Evolutionary conservation across 352 stramenopile species (phyloP), one percentile per base, ranked within the genome.

Genomic region (Phytopythium ostracodes): DNA sequence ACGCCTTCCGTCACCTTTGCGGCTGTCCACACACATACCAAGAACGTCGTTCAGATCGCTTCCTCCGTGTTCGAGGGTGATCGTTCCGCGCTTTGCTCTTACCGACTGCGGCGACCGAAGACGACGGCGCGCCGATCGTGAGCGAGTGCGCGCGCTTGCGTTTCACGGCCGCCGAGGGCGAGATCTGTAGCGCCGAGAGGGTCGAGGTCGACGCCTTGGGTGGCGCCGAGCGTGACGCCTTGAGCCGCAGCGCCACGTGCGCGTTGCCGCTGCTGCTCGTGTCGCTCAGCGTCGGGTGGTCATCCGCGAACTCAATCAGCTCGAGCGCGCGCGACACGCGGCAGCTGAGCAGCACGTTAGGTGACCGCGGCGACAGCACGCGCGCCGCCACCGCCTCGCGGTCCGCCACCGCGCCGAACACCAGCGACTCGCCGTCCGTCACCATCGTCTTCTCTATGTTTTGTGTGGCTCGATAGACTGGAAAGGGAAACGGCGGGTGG

Each of bases 141-240:
- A 79, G 75, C 59, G 69, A 85, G 49, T 75, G 77, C 59, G 81
- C 72, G 20, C 81, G 78, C 67, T 90, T 90, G 58, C 81, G 81
- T 71, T 87, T 88, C 35, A 75, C 61, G 17, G 70, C 62, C 44
- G 71, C 83, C 50, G 71, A 70, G 27, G 75, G 77, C 40, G 38
- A 51, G 22, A 49, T 52, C 46, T 52, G 36, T n/a, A 49, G 38
- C 54, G 36, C 38, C 33, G 54, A 22, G 14, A 29, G 25, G 18
- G 33, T 35, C 11, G 54, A 11, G 6, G 62, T n/a, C 54, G 56
- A 25, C 18, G 66, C 27, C 24, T 63, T 50, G 20, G 49, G 55
- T 7, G 40, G 40, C 57, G 57, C 33, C 27, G 33, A 18, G 25
- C 24, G 57, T 49, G 46, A 47, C 55, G 58, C 15, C 49, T 57